Conservation (phyloP, 140 eudicot genomes). For the Oenanthe javanica region DNA sequence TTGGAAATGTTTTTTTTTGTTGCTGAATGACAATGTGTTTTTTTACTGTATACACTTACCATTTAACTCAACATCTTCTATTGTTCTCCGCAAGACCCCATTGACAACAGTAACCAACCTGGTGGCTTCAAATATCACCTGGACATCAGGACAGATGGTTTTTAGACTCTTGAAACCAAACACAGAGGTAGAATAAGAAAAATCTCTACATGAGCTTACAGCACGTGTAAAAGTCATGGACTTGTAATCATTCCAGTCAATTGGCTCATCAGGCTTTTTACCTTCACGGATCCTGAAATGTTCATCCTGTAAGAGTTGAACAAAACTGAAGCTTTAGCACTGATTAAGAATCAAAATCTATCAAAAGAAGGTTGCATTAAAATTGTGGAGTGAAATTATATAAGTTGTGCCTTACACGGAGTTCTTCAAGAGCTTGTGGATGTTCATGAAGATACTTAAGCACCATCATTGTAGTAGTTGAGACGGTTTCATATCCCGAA, state of each 20-base stretch:
- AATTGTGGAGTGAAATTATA: not conserved
- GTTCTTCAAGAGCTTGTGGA: constrained; percentile 17
- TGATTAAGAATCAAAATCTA: not conserved
- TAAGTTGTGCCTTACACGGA: constrained; percentile 1
- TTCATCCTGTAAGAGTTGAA: constrained; percentile 10
- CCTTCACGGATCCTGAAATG: constrained; percentile 9
- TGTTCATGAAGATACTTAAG: constrained; percentile 17
- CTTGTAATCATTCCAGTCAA: constrained; percentile 15
- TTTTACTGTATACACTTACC: not conserved
- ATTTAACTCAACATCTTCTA: constrained; percentile 12
- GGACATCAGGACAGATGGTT: not conserved
- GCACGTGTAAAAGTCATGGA: constrained; percentile 18
- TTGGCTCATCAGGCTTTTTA: constrained; percentile 7
- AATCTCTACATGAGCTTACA: not conserved
- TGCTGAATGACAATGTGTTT: too few relatives aligned
- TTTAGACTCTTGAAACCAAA: not conserved
- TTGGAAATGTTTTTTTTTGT: too few relatives aligned
- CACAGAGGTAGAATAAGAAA: not conserved
- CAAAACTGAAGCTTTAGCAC: not conserved
- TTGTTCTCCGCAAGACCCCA: constrained; percentile 15
- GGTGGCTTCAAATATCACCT: constrained; percentile 17
- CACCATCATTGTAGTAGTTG: constrained; percentile 18
- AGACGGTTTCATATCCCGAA: constrained; percentile 26
- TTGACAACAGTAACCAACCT: constrained; percentile 13
- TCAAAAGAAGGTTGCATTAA: not conserved